Percentiles rank a stretch among this genome's conserved stretches.
Evolutionary conservation across 2,329 filamentous ascomycete species (phyloP).

Genomic region (Aureobasidium sp.): DNA sequence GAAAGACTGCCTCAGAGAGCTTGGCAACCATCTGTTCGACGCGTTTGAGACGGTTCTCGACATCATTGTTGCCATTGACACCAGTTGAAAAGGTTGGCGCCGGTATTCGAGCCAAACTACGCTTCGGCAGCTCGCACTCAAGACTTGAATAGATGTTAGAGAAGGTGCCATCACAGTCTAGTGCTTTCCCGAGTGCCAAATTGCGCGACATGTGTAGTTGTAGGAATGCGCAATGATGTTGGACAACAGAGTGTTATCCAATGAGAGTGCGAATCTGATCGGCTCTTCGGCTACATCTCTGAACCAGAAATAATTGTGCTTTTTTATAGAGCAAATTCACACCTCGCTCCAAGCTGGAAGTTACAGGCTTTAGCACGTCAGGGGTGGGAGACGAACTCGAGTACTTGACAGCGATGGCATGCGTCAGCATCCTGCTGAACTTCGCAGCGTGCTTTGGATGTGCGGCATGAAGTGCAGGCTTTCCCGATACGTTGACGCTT

Average conservation of each 20-base stretch:
- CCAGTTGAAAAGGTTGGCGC: neutral
- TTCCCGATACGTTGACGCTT: slow-evolving; percentile 6
- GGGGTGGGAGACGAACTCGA: slow-evolving; percentile 4
- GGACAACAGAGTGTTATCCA: too few species aligned
- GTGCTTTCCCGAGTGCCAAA: too few species aligned
- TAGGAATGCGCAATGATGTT: too few species aligned
- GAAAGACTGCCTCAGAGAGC: neutral
- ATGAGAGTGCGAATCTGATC: too few species aligned
- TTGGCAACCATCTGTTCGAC: neutral
- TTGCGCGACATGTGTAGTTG: too few species aligned
- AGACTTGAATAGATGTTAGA: neutral
- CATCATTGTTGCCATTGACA: neutral
- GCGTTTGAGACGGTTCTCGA: neutral
- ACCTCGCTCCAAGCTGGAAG: too few species aligned
- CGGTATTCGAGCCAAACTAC: neutral
- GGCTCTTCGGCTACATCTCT: too few species aligned
- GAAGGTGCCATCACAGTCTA: neutral
- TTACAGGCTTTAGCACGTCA: too few species aligned
- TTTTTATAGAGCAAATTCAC: too few species aligned
- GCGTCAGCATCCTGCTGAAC: neutral
- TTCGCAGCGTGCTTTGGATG: slow-evolving; percentile 11
- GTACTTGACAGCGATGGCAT: slow-evolving; percentile 10
- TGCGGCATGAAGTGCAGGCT: slow-evolving; percentile 12
- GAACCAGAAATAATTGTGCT: too few species aligned
- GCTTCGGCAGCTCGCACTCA: neutral